phyloP scores from a whole-genome alignment of 805 yeast genomes.

The Saturnispora kantuleensis region DNA sequence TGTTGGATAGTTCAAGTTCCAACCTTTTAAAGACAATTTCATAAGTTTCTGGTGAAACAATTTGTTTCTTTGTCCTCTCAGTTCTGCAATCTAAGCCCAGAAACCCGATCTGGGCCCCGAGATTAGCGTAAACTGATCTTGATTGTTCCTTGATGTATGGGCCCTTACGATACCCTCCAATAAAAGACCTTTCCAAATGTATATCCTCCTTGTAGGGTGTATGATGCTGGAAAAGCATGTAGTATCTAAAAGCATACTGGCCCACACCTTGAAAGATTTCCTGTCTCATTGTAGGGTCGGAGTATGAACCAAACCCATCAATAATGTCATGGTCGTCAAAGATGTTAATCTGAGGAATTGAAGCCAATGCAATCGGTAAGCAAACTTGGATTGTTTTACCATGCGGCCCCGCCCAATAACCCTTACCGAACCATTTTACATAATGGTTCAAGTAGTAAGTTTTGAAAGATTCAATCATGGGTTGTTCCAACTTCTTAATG shows the following conservation, averaged over 20 bases:
- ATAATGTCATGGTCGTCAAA: slow-evolving; percentile 95
- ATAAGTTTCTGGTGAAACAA: slow-evolving; percentile 51
- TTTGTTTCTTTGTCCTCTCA: slow-evolving; percentile 58
- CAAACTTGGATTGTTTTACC: slow-evolving; percentile 59
- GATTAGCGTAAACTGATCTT: slow-evolving; percentile 59
- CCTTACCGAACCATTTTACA: slow-evolving; percentile 82
- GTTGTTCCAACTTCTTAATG: slow-evolving; percentile 32
- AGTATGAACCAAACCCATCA: slow-evolving; percentile 91
- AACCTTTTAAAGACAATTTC: slow-evolving; percentile 50
- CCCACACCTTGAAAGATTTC: slow-evolving; percentile 69
- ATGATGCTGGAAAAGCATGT: slow-evolving; percentile 88
- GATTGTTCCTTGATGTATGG: slow-evolving; percentile 59
- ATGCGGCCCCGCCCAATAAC: slow-evolving; percentile 64
- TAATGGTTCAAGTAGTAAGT: slow-evolving; percentile 66
- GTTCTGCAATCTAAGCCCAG: slow-evolving; percentile 89
- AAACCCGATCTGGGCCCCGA: slow-evolving; percentile 66
- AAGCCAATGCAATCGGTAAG: slow-evolving; percentile 67
- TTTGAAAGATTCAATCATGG: slow-evolving; percentile 45
- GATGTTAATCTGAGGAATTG: slow-evolving; percentile 77
- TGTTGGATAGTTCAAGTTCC: slow-evolving; percentile 38
- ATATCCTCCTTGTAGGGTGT: slow-evolving; percentile 37
- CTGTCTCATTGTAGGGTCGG: slow-evolving; percentile 61
- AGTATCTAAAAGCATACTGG: slow-evolving; percentile 69
- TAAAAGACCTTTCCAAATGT: slow-evolving; percentile 47
- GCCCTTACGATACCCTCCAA: slow-evolving; percentile 46